These are phyloP conservation scores for Yamadazyma sp. DNA, from an alignment of 805 yeast genomes.

Conservation along the genomic window DNA sequence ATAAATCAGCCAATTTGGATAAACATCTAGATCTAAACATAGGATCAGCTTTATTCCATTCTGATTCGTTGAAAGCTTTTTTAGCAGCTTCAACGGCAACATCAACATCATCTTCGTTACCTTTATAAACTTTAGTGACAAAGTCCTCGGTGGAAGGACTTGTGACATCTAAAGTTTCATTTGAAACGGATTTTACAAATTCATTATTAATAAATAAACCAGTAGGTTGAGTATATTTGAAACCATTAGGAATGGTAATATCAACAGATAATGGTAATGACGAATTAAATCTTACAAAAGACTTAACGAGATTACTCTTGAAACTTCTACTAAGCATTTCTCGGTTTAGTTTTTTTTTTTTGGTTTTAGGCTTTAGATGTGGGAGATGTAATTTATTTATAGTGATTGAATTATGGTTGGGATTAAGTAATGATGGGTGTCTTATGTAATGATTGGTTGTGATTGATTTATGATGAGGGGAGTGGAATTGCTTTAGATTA, in stretches of 20 bases:
- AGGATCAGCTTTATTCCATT: conserved; percentile 74
- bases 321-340: too few relatives aligned
- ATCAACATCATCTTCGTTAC: conserved; percentile 75
- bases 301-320: too few relatives aligned
- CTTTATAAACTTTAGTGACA: conserved; percentile 69
- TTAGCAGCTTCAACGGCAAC: conserved; percentile 83
- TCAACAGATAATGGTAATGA: conserved; percentile 38
- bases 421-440: too few relatives aligned
- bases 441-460: too few relatives aligned
- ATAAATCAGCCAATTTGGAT: conserved; percentile 69
- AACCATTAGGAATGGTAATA: conserved; percentile 70
- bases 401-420: too few relatives aligned
- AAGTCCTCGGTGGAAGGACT: conserved; percentile 72
- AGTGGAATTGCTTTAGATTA: too few relatives aligned
- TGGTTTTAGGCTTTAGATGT: too few relatives aligned
- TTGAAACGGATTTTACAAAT: conserved; percentile 58
- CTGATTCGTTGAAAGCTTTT: conserved; percentile 59
- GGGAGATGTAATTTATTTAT: too few relatives aligned
- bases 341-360: too few relatives aligned
- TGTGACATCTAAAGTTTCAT: conserved; percentile 57
- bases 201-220: conserved; percentile 89
- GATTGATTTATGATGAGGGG: too few relatives aligned
- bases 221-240: conserved; percentile 71
- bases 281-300: conserved; percentile 23
- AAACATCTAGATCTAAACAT: conserved; percentile 59